Base-by-base conservation (phyloP, 805 yeast genomes). In the Schwanniomyces vanrijiae region DNA sequence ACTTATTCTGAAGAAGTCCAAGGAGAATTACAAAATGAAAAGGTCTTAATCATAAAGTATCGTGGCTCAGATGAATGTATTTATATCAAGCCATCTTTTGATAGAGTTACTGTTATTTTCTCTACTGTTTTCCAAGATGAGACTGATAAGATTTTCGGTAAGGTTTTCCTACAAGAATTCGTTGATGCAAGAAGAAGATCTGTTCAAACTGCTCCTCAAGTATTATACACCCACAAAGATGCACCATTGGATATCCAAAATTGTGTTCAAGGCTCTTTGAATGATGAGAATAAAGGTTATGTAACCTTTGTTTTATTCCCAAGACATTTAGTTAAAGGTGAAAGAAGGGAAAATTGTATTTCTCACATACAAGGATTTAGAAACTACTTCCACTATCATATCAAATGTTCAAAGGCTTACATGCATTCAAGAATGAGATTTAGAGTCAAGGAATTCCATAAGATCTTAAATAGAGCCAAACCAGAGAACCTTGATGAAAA, bases 141-240 rank as follows among this genome's bases (percentile, higher is more conserved):
- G 67, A 94, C 98, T 3, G 99, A 94, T 69, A 90, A 88, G 64
- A 79, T 88, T 44, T 87, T 89, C 56, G 95, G 96, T 37, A 89
- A 86, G 66, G 96, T 90, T 31, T 90, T 90, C 61, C 73, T 90
- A 52, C 96, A 90, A 64, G 97, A 91, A 70, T 91, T 91, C 65
- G 96, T 90, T 39, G 97, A 91, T 66, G 97, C 98, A 9, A 83
- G 99, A 69, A 88, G 88, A 64, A 81, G 97, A 66, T 87, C 96
- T 4, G 92, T 94, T 50, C 99, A 94, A 71, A 91, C 94, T 42
- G 97, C 98, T 1, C 99, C 99, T 14, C 99, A 94, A 74, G 99
- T 94, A 44, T 79, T 94, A 58, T 91, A 87, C 61, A 86, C 96
- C 5, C 90, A 86, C 62, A 80, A 77, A 52, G 97, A 89, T 57